Base-by-base conservation (phyloP, 2,329 filamentous ascomycete genomes). In the Cercospora brassicicola region DNA sequence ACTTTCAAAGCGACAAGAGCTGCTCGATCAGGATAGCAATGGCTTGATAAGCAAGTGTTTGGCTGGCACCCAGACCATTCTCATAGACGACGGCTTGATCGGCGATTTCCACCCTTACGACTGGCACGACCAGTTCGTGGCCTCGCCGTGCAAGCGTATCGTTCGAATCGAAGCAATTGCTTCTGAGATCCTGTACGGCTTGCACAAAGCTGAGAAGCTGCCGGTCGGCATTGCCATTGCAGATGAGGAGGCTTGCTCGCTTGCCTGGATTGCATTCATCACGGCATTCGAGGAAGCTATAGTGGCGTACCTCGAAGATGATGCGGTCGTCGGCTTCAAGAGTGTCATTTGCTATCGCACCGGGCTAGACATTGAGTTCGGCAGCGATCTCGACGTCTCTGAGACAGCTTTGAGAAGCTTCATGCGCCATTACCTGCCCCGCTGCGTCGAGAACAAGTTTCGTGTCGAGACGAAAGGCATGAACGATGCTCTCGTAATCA, bases 271-370 rank as follows among this genome's bases (percentile, higher is more conserved):
- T 1, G 75, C 74, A 31, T 85, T 88, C 73, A 79, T 84, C 11
- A 78, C 79, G 2, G 81, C 82, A 3, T 89, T 89, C 66, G 81
- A 82, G 62, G 75, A 78, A 2, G 78, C 82, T 26, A 88, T 95
- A 39, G 76, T 80, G 10, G 78, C 83, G 1, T 85, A 87, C 2
- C 83, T 93, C 28, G 81, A 83, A 0, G 89, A 95, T 74, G 81
- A 86, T 0, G 85, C 89, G 18, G 89, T 96, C 1, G 91, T 88
- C 1, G 92, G 87, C 2, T 96, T 96, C 84, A 95, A 96, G 78
- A 91, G 89, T 0, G 88, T 94, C 59, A 87, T 96, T 65, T 94
- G 92, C 79, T 95, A 95, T 77, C 86, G 92, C 13, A 91, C 89
- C 0, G 92, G 92, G 0, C 82, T 94, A 5, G 86, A 87, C 45